Conservation (phyloP, 495 filamentous ascomycete species). For the Penicillium cosmopolitanum region DNA sequence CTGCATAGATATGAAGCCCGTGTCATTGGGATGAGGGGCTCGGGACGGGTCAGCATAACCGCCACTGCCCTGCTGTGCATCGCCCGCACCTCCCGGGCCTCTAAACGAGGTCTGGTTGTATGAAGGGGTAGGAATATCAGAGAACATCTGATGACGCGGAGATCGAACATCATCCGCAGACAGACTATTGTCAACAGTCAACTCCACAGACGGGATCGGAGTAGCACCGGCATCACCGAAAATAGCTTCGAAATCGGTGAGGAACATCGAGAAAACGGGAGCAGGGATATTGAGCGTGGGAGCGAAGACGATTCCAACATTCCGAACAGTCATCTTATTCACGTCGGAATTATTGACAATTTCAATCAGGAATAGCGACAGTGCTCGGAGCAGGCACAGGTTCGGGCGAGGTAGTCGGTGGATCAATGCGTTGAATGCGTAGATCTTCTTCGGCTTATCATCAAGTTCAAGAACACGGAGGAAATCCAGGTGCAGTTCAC, state of each 20-base stretch:
- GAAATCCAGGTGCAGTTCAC: conserved; percentile 89
- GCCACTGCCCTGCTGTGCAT: too few relatives aligned
- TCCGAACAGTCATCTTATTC: conserved; percentile 98
- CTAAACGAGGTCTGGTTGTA: conserved; percentile 66
- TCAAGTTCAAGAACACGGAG: conserved; percentile 74
- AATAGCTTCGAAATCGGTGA: conserved; percentile 86
- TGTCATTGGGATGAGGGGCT: conserved; percentile 42
- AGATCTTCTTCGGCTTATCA: conserved; percentile 74
- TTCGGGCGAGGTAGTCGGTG: conserved; percentile 82
- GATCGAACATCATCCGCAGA: conserved; percentile 65
- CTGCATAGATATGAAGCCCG: conserved; percentile 65
- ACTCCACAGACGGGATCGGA: conserved; percentile 37
- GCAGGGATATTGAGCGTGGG: conserved; percentile 96
- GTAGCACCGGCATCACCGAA: conserved; percentile 61
- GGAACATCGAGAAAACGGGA: conserved; percentile 89
- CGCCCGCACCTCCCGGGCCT: conserved; percentile 8
- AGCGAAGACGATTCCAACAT: conserved; percentile 98
- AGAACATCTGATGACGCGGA: conserved; percentile 70
- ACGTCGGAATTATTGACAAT: conserved; percentile 86
- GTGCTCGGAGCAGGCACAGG: conserved; percentile 73
- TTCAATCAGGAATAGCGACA: conserved; percentile 83
- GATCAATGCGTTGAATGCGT: conserved; percentile 83
- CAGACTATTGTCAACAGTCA: conserved; percentile 47
- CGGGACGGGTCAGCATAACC: conserved; percentile 31
- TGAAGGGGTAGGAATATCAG: conserved; percentile 67